A percentile compares a stretch with the other conserved stretches of the same genome.
Conservation (phyloP, 2,329 filamentous ascomycete species). For the Huntiella omanensis region DNA sequence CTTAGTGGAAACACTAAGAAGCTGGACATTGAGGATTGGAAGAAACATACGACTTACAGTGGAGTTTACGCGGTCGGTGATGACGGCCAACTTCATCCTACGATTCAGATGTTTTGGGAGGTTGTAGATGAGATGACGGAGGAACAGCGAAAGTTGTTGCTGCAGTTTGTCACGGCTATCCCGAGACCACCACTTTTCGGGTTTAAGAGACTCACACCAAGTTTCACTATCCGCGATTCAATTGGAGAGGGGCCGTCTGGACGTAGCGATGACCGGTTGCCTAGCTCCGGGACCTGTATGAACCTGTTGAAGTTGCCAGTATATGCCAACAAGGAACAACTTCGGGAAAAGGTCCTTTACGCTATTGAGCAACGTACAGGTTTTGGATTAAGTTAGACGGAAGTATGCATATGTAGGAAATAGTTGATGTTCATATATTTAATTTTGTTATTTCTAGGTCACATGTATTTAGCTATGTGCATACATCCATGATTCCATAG, state of each 20-base stretch:
- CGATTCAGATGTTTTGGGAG: slow-evolving; percentile 75
- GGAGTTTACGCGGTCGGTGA: slow-evolving; percentile 82
- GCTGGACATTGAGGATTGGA: slow-evolving; percentile 74
- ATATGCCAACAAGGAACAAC: slow-evolving; percentile 44
- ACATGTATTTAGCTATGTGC: no score
- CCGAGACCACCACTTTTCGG: slow-evolving; percentile 77
- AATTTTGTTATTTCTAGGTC: no score
- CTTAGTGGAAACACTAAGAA: slow-evolving; percentile 73
- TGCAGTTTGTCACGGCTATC: slow-evolving; percentile 92
- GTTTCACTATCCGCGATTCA: slow-evolving; percentile 77
- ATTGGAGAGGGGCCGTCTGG: slow-evolving; percentile 16
- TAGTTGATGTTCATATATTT: no score
- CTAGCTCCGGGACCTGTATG: slow-evolving; percentile 89
- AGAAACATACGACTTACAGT: slow-evolving; percentile 68
- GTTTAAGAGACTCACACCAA: slow-evolving; percentile 67
- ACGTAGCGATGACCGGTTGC: slow-evolving; percentile 48
- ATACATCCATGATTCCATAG: no score
- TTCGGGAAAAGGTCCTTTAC: slow-evolving; percentile 73
- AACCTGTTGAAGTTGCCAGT: slow-evolving; percentile 84
- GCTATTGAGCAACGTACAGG: slow-evolving; percentile 79
- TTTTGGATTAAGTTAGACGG: slow-evolving; percentile 54
- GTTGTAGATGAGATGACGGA: slow-evolving; percentile 65
- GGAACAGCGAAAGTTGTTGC: slow-evolving; percentile 59
- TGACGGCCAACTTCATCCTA: slow-evolving; percentile 70
- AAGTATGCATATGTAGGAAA: background rate